Base-by-base conservation (phyloP, 2,329 filamentous ascomycete species). In the Penicillium fuscoglaucum region DNA sequence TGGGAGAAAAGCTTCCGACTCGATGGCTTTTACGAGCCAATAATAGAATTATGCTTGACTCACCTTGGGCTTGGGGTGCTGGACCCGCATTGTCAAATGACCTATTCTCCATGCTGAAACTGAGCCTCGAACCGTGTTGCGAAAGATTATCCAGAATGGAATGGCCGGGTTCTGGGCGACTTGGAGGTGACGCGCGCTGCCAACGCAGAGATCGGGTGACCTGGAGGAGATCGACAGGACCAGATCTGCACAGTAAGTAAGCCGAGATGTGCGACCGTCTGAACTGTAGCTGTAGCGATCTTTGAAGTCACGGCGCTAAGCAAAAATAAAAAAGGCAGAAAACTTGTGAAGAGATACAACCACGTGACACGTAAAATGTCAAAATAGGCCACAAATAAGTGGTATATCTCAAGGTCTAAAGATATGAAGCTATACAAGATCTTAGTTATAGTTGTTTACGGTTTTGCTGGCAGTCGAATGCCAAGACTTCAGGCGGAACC, bases 161-260 rank as follows among this genome's bases (percentile, higher is more conserved):
- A 41, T 41, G 35, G 49, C 24, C 39, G 45, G 57, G 37, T 35
- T 52, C 56, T 52, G 47, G 47, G 47, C 28, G 29, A 31, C 17
- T n/a, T 52, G 29, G 60, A 57, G 48, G 53, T 66, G 65, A 65
- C 59, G 61, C 64, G 66, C 59, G 60, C 40, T 71, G 71, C 70
- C 71, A 73, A 67, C 71, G 61, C 71, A 73, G 67, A 69, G 70
- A 71, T 71, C 71, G 63, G 71, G 69, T 73, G 71, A 73, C 71
- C 64, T 61, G 58, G 49, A 57, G 43, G 31, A 55, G 68, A 72
- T 71, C 68, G 67, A 70, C 70, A 67, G 63, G 62, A 65, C 61
- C 58, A 65, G 61, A 65, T 65, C 58, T 62, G 61, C 59, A 49
- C 52, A 57, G 62, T 52, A 59, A 51, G 55, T 55, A 61, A 63